Evolutionary conservation across 306 rosid genomes (phyloP).

Genomic region (Cucurbita argyrosperma): DNA sequence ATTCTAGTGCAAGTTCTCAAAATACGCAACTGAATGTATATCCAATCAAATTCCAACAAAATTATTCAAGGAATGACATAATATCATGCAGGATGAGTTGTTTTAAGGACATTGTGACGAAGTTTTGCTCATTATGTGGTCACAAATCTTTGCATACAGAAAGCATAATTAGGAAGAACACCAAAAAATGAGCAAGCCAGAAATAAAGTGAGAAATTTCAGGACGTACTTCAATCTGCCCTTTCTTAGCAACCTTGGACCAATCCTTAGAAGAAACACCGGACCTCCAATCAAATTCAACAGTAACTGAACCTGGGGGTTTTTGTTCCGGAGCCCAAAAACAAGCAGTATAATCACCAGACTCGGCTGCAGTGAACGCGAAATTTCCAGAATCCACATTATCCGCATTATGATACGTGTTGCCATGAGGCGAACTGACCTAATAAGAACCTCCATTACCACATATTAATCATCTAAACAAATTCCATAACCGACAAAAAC

Average conservation of each 20-base stretch:
- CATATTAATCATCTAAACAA: conserved; percentile 16
- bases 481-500: background rate
- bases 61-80: background rate
- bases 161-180: background rate
- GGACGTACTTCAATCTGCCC: conserved; percentile 75
- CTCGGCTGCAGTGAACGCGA: conserved; percentile 70
- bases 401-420: conserved; percentile 45
- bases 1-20: too few species aligned
- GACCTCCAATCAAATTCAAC: conserved; percentile 80
- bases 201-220: background rate
- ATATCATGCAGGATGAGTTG: background rate
- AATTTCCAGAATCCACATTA: conserved; percentile 55
- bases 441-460: conserved; percentile 15
- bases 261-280: conserved; percentile 75
- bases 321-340: conserved; percentile 49
- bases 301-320: conserved; percentile 19
- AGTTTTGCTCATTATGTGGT: too few species aligned
- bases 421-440: conserved; percentile 70
- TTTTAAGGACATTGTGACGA: background rate
- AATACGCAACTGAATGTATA: background rate
- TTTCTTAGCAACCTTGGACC: conserved; percentile 92
- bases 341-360: conserved; percentile 62
- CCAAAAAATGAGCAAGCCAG: background rate
- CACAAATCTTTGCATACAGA: too few species aligned
- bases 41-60: background rate